These are phyloP conservation scores for Phytophthora pini DNA, from an alignment of 352 stramenopile genomes.

Conservation along the genomic window DNA sequence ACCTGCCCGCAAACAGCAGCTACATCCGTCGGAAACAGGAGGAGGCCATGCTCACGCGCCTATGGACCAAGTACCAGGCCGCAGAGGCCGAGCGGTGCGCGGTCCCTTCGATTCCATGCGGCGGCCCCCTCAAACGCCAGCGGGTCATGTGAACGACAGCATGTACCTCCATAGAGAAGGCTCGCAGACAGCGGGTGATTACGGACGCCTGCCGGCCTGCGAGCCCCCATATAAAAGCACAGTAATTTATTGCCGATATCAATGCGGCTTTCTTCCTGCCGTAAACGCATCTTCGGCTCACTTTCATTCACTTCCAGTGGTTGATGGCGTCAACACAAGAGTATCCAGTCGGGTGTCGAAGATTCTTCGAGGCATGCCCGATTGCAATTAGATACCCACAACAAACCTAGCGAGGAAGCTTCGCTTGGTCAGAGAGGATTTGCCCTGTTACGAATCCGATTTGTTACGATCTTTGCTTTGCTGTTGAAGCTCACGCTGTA, in stretches of 20 bases:
- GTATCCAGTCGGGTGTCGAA: constrained; percentile 12
- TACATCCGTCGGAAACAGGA: constrained; percentile 53
- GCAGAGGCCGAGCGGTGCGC: constrained; percentile 27
- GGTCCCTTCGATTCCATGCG: constrained; percentile 14
- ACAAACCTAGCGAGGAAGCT: constrained; percentile 6
- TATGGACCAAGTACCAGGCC: constrained; percentile 30
- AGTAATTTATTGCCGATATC: constrained; percentile 32
- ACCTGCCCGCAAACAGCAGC: constrained; percentile 36
- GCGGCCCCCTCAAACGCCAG: constrained; percentile 31
- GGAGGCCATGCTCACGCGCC: constrained; percentile 36
- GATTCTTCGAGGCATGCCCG: too few species aligned
- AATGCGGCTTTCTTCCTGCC: constrained; percentile 17
- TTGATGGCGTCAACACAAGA: constrained; percentile 22
- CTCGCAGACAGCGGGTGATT: constrained; percentile 3
- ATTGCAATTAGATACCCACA: not conserved
- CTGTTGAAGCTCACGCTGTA: constrained; percentile 2
- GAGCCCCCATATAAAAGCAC: constrained; percentile 5
- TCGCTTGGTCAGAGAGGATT: constrained; percentile 11
- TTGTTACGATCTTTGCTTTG: not conserved
- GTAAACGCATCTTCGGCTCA: constrained; percentile 15
- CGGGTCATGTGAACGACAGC: constrained; percentile 40
- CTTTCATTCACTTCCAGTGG: constrained; percentile 1
- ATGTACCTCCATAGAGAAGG: constrained; percentile 19
- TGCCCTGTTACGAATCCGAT: not conserved
- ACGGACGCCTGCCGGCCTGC: constrained; percentile 3